Conservation (phyloP, 2,329 filamentous ascomycete genomes). For the Tolypocladium capitatum region DNA sequence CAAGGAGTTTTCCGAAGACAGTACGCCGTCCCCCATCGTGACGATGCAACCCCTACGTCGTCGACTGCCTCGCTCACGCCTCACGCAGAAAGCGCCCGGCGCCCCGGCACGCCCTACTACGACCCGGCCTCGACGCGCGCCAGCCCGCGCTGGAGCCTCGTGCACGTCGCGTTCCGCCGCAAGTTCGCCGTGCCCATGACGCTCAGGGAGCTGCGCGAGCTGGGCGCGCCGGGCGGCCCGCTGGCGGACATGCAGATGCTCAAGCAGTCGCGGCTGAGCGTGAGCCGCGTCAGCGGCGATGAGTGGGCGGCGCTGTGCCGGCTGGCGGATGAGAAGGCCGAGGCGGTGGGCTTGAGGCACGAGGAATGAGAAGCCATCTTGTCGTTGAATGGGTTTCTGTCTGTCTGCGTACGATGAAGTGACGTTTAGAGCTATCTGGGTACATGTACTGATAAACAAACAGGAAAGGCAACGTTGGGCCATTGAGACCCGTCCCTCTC, state of each 20-base stretch:
- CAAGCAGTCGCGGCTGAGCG: constrained; percentile 70
- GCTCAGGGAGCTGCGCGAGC: constrained; percentile 56
- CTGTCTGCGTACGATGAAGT: background rate
- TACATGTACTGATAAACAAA: background rate
- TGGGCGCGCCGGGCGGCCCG: constrained; percentile 40
- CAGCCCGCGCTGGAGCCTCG: constrained; percentile 61
- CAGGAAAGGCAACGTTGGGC: background rate
- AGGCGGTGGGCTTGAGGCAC: constrained; percentile 23
- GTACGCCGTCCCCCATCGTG: constrained; percentile 30
- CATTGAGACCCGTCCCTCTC: background rate
- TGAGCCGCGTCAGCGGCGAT: constrained; percentile 49
- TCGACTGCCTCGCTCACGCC: background rate
- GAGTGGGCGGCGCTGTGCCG: constrained; percentile 55
- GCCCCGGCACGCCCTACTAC: constrained; percentile 53
- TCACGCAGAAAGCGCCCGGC: constrained; percentile 16
- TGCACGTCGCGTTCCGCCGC: constrained; percentile 74
- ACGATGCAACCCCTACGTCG: background rate
- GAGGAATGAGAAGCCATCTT: constrained; percentile 8
- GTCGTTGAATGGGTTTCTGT: no score
- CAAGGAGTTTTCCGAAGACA: constrained; percentile 66
- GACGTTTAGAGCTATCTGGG: background rate
- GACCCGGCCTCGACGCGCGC: constrained; percentile 55
- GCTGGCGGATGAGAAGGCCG: constrained; percentile 32
- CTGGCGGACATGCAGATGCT: constrained; percentile 72
- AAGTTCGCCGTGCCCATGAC: constrained; percentile 64